These are phyloP conservation scores for Arthonia radiata DNA, from an alignment of 495 filamentous ascomycete genomes.

Conservation along the genomic window DNA sequence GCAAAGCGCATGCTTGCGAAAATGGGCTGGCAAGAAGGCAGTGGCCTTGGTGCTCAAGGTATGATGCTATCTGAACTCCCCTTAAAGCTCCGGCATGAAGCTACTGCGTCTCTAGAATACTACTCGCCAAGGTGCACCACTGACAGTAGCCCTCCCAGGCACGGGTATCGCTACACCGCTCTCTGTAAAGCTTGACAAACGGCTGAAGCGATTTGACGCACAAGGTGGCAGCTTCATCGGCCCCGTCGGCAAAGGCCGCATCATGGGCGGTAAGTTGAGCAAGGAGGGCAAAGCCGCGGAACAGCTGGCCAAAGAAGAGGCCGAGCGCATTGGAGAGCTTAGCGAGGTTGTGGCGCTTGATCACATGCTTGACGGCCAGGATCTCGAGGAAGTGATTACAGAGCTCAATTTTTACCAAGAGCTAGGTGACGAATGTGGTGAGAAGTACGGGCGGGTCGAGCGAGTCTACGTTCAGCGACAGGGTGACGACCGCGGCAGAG, in stretches of 20 bases:
- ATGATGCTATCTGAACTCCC: no score
- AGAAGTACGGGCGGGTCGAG: conserved; percentile 77
- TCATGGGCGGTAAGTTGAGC: conserved; percentile 41
- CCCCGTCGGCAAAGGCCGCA: conserved; percentile 46
- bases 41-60: conserved; percentile 61
- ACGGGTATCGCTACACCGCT: conserved; percentile 66
- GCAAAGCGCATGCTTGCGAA: conserved; percentile 71
- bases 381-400: conserved; percentile 42
- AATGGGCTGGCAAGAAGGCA: conserved; percentile 75
- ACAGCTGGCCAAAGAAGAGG: conserved; percentile 20
- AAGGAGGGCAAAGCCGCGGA: conserved; percentile 10
- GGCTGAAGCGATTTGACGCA: conserved; percentile 48
- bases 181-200: conserved; percentile 45
- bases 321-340: conserved; percentile 45
- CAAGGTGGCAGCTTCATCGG: conserved; percentile 57
- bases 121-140: no score
- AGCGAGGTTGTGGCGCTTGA: conserved; percentile 53
- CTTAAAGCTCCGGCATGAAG: no score
- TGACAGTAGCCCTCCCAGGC: no score
- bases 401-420: conserved; percentile 59
- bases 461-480: conserved; percentile 45
- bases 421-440: conserved; percentile 76
- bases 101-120: no score
- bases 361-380: conserved; percentile 65
- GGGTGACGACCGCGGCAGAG: conserved; percentile 21